Evolutionary conservation across 495 filamentous ascomycete genomes (phyloP).

Genomic region (Penicillium cosmopolitanum): DNA sequence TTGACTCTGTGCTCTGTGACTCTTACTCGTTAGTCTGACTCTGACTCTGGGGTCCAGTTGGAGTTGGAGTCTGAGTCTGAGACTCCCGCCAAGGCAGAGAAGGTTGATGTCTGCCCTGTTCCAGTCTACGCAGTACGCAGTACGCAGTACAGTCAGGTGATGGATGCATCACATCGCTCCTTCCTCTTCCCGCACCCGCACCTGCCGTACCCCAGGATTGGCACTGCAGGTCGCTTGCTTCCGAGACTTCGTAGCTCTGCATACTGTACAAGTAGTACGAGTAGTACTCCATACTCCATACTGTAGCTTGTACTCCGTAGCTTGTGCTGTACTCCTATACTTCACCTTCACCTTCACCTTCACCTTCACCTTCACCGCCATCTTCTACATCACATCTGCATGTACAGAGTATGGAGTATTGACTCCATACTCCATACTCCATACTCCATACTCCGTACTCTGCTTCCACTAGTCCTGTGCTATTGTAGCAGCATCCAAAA

Average conservation of each 20-base stretch:
- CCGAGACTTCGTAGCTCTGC: neutral
- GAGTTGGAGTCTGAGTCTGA: neutral
- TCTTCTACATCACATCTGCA: constrained; percentile 1
- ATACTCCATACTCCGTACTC: neutral
- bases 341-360: neutral
- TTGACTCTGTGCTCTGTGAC: neutral
- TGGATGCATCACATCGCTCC: neutral
- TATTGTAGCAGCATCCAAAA: neutral
- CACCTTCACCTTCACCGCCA: constrained; percentile 4
- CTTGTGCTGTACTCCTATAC: neutral
- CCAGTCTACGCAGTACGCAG: no score
- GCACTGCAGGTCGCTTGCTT: neutral
- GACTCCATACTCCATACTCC: neutral
- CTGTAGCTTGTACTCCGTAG: neutral
- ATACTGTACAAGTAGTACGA: no score
- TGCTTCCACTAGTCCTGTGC: neutral
- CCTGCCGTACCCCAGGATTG: constrained; percentile 3
- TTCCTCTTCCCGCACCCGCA: neutral
- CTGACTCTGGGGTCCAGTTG: neutral
- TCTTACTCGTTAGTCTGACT: neutral
- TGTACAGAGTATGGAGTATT: neutral
- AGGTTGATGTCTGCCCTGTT: neutral
- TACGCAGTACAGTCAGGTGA: neutral
- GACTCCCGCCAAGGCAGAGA: neutral
- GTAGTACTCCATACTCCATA: neutral